Evolutionary conservation across 1,284 basidiomycete species (phyloP), one percentile per base, ranked within the genome.

Genomic region (Moesziomyces parantarcticus): DNA sequence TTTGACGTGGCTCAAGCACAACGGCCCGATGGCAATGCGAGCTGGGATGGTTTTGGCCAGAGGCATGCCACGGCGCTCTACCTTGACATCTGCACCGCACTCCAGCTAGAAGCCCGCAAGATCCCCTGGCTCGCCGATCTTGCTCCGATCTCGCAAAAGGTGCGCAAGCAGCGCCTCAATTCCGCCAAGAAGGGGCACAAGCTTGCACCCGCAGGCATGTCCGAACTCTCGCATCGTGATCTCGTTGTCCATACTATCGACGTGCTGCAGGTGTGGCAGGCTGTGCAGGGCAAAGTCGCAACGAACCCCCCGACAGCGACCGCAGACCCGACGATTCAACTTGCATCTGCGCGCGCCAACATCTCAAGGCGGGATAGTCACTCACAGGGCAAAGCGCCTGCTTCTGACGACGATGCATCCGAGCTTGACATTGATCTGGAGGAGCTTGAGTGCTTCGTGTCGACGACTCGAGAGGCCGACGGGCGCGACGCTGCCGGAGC

Each of bases 371-470:
- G 29, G 7, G 13, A 32, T 9, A 13, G 29, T 13, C 29, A 13
- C 5, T 32, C 29, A 13, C 10, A 32, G 29, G 29, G 4, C 36
- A 39, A 39, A 2, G 36, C 36, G 18, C 16, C 16, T 25, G 40
- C 21, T 10, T 3, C 18, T 25, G 47, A 44, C 18, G 47, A 44
- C 18, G 26, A 50, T 0, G 18, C 21, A 14, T 42, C 25, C 11
- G 36, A 43, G 13, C 14, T 3, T 1, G 58, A 54, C 16, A 43
- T 55, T 22, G 56, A 54, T 32, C 7, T 32, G 18, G 48, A 51
- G 20, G 65, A 68, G n/a, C 29, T 68, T 5, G 55, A 47, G 13
- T 68, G 65, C 48, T 68, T 68, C 36, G 34, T 61, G 9, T 57
- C 56, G 1, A 16, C 45, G 10, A 40, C 56, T 46, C 26, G n/a